A percentile compares a stretch with the other conserved stretches of the same genome.
Evolutionary conservation across 1,139 yeast species (phyloP).

Genomic region (Nematodospora anomalae): DNA sequence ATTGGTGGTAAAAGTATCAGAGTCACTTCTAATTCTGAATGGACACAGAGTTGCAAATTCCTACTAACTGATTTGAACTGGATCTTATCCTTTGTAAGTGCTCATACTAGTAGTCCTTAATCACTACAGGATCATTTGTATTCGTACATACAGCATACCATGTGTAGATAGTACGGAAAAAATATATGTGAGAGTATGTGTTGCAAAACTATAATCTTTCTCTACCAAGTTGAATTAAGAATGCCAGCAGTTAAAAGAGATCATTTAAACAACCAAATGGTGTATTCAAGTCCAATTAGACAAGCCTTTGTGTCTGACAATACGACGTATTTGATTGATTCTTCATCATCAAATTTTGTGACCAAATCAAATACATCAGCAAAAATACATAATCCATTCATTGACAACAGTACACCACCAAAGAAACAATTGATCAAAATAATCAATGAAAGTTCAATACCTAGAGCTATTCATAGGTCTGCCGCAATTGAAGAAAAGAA

Average conservation of each 20-base stretch:
- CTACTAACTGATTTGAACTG: slow-evolving; percentile 68
- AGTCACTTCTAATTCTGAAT: slow-evolving; percentile 71
- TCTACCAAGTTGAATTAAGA: neutral
- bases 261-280: slow-evolving; percentile 4
- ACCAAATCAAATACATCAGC: neutral
- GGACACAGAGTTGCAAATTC: slow-evolving; percentile 90
- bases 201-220: slow-evolving; percentile 3
- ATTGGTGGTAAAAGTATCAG: slow-evolving; percentile 80
- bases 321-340: neutral
- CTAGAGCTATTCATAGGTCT: slow-evolving; percentile 1
- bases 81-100: slow-evolving; percentile 49
- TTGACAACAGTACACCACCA: slow-evolving; percentile 2
- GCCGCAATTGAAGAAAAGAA: slow-evolving; percentile 1
- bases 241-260: slow-evolving; percentile 1
- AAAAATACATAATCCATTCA: slow-evolving; percentile 8
- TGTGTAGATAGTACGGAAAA: neutral
- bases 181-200: slow-evolving; percentile 1
- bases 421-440: slow-evolving; percentile 6
- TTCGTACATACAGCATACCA: neutral
- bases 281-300: slow-evolving; percentile 10
- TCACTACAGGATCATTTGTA: neutral
- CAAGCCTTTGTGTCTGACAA: slow-evolving; percentile 2
- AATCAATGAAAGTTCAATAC: slow-evolving; percentile 9
- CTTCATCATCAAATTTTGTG: slow-evolving; percentile 6
- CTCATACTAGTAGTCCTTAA: slow-evolving; percentile 19